Evolutionary conservation across 371 early-diverging fungal species (phyloP), one percentile per base, ranked within the genome.

Genomic region (Circinella minor): DNA sequence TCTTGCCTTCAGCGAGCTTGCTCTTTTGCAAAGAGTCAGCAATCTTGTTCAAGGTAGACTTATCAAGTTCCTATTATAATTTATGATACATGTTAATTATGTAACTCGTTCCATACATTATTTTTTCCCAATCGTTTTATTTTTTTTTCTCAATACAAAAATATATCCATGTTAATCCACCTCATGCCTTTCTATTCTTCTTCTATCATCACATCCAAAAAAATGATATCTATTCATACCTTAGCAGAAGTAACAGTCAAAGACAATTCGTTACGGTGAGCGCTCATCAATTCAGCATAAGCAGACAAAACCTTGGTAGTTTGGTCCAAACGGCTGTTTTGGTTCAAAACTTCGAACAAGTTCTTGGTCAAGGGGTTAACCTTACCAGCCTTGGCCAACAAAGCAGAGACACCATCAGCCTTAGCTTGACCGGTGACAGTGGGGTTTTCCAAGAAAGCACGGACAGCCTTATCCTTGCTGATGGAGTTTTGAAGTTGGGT

Each of bases 271-370:
- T 96, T 95, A 68, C 97, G 93, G 85, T 94, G 86, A 66, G 98
- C 98, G 66, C 89, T 87, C 95, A 97, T 95, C 79, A 98, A 85
- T 76, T 90, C 83, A 70, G 85, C 77, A 83, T 90, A 98, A 55
- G 95, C 82, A 66, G 81, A 74, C 74, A 95, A 90, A 73, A 98
- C 92, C 86, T 92, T 92, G 77, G 75, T 66, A 68, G 96, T 93
- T 78, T 94, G 90, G 80, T 87, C 86, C 75, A 98, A 84, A 75
- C 99, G 93, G 81, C 95, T 94, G 86, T 98, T 98, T 81, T 98
- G 97, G 46, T 95, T 93, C 66, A 98, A 85, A 63, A 92, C 80
- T 62, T 90, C 89, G 76, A 98, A 95, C 65, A 98, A 92, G 90
- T 98, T 97, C 79, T 82, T 80, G 71, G 97, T 96, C 73, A 94